These are phyloP conservation scores for Curvularia spicifera DNA, from an alignment of 2,329 filamentous ascomycete species.

Conservation along the genomic window DNA sequence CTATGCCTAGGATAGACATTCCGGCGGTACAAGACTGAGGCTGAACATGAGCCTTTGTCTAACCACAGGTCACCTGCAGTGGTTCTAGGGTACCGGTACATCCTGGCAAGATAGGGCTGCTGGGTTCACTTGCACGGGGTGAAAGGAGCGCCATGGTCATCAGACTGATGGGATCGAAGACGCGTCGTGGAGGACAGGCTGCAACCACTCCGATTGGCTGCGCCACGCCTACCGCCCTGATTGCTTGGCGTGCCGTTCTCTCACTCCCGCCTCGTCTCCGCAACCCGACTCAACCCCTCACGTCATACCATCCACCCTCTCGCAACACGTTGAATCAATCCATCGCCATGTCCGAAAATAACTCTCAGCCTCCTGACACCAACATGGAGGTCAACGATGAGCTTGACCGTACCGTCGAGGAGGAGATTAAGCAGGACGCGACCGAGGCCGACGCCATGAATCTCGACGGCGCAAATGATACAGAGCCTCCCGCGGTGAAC, in stretches of 20 bases:
- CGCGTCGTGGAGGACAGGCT: background rate
- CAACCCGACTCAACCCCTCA: conserved; percentile 15
- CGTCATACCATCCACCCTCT: conserved; percentile 13
- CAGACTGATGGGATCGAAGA: background rate
- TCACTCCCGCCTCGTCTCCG: conserved; percentile 27
- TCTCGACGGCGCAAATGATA: conserved; percentile 51
- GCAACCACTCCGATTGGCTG: conserved; percentile 2
- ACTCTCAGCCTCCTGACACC: conserved; percentile 37
- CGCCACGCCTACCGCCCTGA: background rate
- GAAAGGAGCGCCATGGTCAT: background rate
- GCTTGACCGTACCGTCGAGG: conserved; percentile 51
- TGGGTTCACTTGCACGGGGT: background rate
- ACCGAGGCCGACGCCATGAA: conserved; percentile 49
- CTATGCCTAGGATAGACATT: background rate
- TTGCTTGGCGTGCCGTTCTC: conserved; percentile 21
- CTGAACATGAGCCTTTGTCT: background rate
- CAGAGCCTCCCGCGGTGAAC: conserved; percentile 44
- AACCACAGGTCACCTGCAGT: background rate
- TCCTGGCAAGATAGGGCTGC: background rate
- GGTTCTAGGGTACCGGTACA: background rate
- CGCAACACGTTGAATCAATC: conserved; percentile 13
- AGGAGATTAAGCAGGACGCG: conserved; percentile 49
- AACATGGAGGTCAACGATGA: conserved; percentile 46
- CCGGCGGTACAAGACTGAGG: background rate
- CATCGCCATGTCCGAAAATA: conserved; percentile 43